These are phyloP conservation scores for Pseudocercospora pini-densiflorae DNA, from an alignment of 2,329 filamentous ascomycete genomes.

Conservation along the genomic window DNA sequence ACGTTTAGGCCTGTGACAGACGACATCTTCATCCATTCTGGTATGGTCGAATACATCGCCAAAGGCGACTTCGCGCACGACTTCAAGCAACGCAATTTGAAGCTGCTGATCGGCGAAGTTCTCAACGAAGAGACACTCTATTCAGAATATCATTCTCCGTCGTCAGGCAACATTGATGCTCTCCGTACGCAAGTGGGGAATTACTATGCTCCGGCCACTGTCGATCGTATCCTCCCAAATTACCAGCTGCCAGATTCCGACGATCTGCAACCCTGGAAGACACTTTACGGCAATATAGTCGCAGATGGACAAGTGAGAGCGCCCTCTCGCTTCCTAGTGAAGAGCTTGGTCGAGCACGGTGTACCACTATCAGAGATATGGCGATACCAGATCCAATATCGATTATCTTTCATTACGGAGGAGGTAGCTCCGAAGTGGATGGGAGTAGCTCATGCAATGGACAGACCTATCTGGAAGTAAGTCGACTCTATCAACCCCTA, in stretches of 20 bases:
- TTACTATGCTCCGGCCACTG: constrained; percentile 14
- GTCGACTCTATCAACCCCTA: neutral
- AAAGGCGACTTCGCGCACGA: constrained; percentile 1
- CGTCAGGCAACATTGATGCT: neutral
- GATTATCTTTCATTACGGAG: constrained; percentile 9
- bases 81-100: constrained; percentile 2
- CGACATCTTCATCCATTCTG: constrained; percentile 13
- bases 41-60: constrained; percentile 12
- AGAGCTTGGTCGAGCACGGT: constrained; percentile 6
- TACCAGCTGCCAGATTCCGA: constrained; percentile 2
- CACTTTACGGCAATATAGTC: constrained; percentile 7
- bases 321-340: constrained; percentile 6
- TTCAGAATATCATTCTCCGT: constrained; percentile 9
- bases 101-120: constrained; percentile 15
- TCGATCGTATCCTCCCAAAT: constrained; percentile 4
- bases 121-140: constrained; percentile 17
- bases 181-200: constrained; percentile 7
- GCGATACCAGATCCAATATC: constrained; percentile 13
- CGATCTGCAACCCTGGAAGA: constrained; percentile 3
- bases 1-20: constrained; percentile 16
- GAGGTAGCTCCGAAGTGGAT: constrained; percentile 9
- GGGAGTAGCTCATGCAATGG: constrained; percentile 19
- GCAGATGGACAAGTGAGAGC: constrained; percentile 14
- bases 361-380: constrained; percentile 3
- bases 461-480: constrained; percentile 15